Percentiles rank a stretch among this genome's conserved stretches.
Evolutionary conservation across 306 rosid species (phyloP).

Genomic region (Pueraria montana): DNA sequence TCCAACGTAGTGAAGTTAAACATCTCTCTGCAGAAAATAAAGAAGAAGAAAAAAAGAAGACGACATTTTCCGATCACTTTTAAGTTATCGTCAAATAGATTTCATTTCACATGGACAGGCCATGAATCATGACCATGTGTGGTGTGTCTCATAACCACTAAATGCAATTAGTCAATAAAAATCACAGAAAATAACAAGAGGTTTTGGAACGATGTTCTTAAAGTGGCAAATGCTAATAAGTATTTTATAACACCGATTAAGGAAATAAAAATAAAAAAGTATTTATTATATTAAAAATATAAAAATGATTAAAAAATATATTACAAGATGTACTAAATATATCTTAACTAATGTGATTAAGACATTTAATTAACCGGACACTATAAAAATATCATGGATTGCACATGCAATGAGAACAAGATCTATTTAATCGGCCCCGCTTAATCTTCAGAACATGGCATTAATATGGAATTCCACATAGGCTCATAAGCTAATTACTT

Average conservation of each 20-base stretch:
- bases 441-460: conserved; percentile 25
- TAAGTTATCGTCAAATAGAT: conserved; percentile 17
- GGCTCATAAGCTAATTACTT: background rate
- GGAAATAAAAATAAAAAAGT: background rate
- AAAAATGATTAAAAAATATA: background rate
- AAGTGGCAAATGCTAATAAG: background rate
- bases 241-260: background rate
- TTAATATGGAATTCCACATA: conserved; percentile 29
- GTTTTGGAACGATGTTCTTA: conserved; percentile 13
- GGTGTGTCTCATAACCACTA: conserved; percentile 20
- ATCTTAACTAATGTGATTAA: background rate
- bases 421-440: conserved; percentile 26
- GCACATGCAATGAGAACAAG: conserved; percentile 54
- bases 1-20: background rate
- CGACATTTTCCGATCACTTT: background rate
- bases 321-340: background rate
- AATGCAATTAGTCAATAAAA: conserved; percentile 45
- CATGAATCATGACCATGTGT: background rate
- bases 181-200: conserved; percentile 27
- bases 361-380: background rate
- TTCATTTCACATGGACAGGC: conserved; percentile 47
- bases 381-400: conserved; percentile 38
- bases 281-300: background rate
- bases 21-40: background rate
- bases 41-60: too few relatives aligned